Evolutionary conservation across 2,329 filamentous ascomycete genomes (phyloP).

Genomic region (Blumeriella jaapii): DNA sequence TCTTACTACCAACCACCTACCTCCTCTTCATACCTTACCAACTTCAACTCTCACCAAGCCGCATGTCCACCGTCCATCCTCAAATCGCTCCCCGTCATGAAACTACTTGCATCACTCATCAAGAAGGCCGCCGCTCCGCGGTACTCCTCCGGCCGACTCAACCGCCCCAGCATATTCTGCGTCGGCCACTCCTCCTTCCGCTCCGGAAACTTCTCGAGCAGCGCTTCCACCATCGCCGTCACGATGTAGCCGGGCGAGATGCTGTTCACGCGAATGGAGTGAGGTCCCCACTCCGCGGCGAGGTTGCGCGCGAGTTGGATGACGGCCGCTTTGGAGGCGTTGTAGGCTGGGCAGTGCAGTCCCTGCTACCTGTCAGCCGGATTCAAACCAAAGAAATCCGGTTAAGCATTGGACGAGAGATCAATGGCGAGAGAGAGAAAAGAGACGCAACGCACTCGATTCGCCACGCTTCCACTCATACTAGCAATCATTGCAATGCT

Average conservation of each 20-base stretch:
- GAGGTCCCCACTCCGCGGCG: slow-evolving; percentile 57
- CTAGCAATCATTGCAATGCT: slow-evolving; percentile 59
- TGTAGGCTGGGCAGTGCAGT: slow-evolving; percentile 54
- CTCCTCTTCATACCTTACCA: not conserved
- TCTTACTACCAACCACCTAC: not conserved
- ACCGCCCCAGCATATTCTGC: slow-evolving; percentile 71
- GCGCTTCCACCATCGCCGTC: slow-evolving; percentile 70
- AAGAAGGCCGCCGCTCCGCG: slow-evolving; percentile 59
- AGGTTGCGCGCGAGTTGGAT: slow-evolving; percentile 60
- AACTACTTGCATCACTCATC: slow-evolving; percentile 54
- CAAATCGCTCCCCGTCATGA: slow-evolving; percentile 43
- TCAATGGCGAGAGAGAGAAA: not conserved
- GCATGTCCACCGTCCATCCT: slow-evolving; percentile 27
- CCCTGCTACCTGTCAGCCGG: slow-evolving; percentile 32
- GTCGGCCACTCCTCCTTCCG: slow-evolving; percentile 57
- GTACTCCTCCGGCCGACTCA: slow-evolving; percentile 59
- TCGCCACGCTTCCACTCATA: slow-evolving; percentile 58
- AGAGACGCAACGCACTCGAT: slow-evolving; percentile 40
- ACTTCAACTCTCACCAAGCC: slow-evolving; percentile 36
- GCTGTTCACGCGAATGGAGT: slow-evolving; percentile 67
- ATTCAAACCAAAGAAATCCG: not conserved
- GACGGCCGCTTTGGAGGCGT: slow-evolving; percentile 64
- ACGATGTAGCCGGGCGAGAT: slow-evolving; percentile 72
- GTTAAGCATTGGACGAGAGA: not conserved
- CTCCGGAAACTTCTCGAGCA: slow-evolving; percentile 68